phyloP scores from a whole-genome alignment of 129 eudicot genomes.

The Heracleum sosnowskyi region DNA sequence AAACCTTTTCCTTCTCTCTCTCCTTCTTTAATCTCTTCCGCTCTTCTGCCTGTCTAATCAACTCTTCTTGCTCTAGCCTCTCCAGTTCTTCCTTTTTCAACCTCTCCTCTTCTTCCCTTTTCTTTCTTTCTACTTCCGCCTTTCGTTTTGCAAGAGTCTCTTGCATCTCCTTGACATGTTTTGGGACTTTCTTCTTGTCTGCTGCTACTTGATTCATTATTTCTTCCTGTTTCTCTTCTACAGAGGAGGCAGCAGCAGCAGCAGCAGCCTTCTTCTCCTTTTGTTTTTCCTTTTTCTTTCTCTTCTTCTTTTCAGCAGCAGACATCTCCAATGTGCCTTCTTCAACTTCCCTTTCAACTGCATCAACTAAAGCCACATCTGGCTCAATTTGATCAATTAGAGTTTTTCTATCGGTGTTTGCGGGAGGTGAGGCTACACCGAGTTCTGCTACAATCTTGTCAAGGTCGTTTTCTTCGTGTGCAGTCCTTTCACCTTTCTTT shows the following conservation, averaged over 20 bases:
- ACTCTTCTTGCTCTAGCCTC: conserved; percentile 49
- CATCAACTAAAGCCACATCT: conserved; percentile 27
- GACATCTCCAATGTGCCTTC: conserved; percentile 48
- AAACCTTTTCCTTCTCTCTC: conserved; percentile 55
- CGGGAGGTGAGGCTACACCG: conserved; percentile 51
- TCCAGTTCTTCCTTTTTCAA: conserved; percentile 85
- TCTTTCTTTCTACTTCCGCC: conserved; percentile 56
- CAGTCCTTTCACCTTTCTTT: conserved; percentile 68
- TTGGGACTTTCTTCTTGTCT: conserved; percentile 76
- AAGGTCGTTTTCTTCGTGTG: conserved; percentile 72
- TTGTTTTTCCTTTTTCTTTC: conserved; percentile 87
- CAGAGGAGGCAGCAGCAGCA: conserved; percentile 44
- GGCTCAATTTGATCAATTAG: conserved; percentile 35
- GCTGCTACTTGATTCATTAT: conserved; percentile 36
- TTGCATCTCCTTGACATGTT: conserved; percentile 85
- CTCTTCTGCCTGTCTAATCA: conserved; percentile 64
- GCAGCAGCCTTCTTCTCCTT: conserved; percentile 71
- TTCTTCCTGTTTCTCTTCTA: conserved; percentile 57
- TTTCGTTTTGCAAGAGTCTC: conserved; percentile 62
- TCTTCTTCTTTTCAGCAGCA: conserved; percentile 75
- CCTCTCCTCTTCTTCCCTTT: conserved; percentile 86
- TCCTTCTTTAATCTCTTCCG: conserved; percentile 63
- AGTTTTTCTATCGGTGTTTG: conserved; percentile 31
- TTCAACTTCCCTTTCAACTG: conserved; percentile 48
- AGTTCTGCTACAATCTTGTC: conserved; percentile 81